A percentile compares a stretch with the other conserved stretches of the same genome.
phyloP scores from a whole-genome alignment of 805 yeast species.

The Candida sakaeoensis region DNA sequence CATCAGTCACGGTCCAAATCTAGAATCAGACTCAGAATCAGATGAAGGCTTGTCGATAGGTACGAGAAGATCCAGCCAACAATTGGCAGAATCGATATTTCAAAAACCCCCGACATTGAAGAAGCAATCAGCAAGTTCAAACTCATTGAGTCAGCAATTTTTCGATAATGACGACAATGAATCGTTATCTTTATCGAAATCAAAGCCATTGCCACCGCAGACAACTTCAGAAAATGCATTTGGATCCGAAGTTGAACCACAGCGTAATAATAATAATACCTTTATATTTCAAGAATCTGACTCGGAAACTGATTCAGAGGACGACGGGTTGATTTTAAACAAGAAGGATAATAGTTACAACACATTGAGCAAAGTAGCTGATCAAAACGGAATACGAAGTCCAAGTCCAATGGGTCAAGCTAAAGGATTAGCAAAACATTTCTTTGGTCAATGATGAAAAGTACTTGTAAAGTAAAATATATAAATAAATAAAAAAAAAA shows the following conservation, averaged over 20 bases:
- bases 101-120: slow-evolving; percentile 27
- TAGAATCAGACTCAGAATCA: slow-evolving; percentile 15
- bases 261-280: slow-evolving; percentile 14
- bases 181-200: slow-evolving; percentile 15
- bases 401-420: slow-evolving; percentile 35
- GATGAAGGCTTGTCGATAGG: slow-evolving; percentile 37
- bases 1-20: slow-evolving; percentile 3
- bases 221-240: slow-evolving; percentile 42
- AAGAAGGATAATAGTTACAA: slow-evolving; percentile 34
- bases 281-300: slow-evolving; percentile 13
- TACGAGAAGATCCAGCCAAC: slow-evolving; percentile 38
- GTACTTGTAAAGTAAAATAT: background rate
- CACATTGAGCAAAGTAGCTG: slow-evolving; percentile 51
- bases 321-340: slow-evolving; percentile 25
- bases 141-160: slow-evolving; percentile 36
- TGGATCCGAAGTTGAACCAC: slow-evolving; percentile 1
- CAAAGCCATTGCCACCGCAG: slow-evolving; percentile 41
- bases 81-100: slow-evolving; percentile 41
- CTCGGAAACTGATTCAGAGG: slow-evolving; percentile 33
- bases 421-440: slow-evolving; percentile 31
- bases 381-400: slow-evolving; percentile 32
- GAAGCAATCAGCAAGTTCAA: slow-evolving; percentile 41
- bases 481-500: slow-evolving; percentile 16
- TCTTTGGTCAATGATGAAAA: slow-evolving; percentile 18
- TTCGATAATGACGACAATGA: slow-evolving; percentile 21